These are phyloP conservation scores for Aulographum hederae DNA, from an alignment of 2,329 filamentous ascomycete species.

Conservation along the genomic window DNA sequence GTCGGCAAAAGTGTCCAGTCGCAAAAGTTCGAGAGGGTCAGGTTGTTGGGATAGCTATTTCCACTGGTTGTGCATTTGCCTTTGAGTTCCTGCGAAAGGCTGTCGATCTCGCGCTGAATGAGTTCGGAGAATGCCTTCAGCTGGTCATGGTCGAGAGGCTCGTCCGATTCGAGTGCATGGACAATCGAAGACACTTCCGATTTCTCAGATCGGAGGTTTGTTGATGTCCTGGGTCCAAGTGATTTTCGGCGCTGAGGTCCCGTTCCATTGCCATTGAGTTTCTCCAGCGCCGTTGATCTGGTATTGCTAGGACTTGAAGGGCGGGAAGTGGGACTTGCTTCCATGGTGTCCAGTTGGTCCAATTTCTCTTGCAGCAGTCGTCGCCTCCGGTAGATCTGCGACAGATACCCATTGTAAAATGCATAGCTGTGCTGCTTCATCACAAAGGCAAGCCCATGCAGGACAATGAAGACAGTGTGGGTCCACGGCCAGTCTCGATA, in stretches of 20 bases:
- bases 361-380: slow-evolving; percentile 29
- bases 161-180: slow-evolving; percentile 39
- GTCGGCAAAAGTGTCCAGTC: slow-evolving; percentile 62
- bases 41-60: slow-evolving; percentile 48
- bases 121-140: slow-evolving; percentile 45
- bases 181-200: slow-evolving; percentile 43
- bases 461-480: slow-evolving; percentile 58
- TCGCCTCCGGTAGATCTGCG: slow-evolving; percentile 34
- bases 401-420: slow-evolving; percentile 62
- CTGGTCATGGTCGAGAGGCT: slow-evolving; percentile 43
- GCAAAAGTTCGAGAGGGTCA: slow-evolving; percentile 45
- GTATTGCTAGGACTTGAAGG: slow-evolving; percentile 3
- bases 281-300: slow-evolving; percentile 8
- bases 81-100: slow-evolving; percentile 43
- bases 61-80: slow-evolving; percentile 36
- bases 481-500: slow-evolving; percentile 69
- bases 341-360: slow-evolving; percentile 37
- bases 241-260: slow-evolving; percentile 14
- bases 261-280: slow-evolving; percentile 3
- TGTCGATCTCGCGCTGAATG: slow-evolving; percentile 47
- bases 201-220: slow-evolving; percentile 25
- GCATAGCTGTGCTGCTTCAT: slow-evolving; percentile 76
- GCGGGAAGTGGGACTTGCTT: slow-evolving; percentile 17
- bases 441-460: slow-evolving; percentile 56
- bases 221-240: slow-evolving; percentile 20